Evolutionary conservation across 208 protist genomes (phyloP).

Genomic region (Lotmaria passim): DNA sequence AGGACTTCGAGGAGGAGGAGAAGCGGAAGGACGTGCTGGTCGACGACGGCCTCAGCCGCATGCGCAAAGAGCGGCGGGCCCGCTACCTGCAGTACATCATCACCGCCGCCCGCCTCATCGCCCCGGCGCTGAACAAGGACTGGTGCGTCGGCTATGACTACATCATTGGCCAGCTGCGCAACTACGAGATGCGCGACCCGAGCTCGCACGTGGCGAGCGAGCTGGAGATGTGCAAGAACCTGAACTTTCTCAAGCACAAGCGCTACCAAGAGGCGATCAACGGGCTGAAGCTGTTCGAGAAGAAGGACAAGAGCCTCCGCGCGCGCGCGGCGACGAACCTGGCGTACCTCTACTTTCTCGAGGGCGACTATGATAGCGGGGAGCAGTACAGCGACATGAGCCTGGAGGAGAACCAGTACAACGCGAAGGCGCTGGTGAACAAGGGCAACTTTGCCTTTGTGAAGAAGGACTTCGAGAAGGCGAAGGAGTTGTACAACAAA

Average conservation of each 20-base stretch:
- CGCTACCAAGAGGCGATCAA: constrained; percentile 94
- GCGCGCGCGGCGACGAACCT: constrained; percentile 96
- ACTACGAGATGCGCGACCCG: constrained; percentile 89
- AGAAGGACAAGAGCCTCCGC: constrained; percentile 93
- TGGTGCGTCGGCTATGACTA: constrained; percentile 95
- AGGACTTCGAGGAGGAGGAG: constrained; percentile 87
- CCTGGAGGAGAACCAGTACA: constrained; percentile 95
- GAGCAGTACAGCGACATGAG: constrained; percentile 96
- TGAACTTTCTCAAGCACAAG: constrained; percentile 95
- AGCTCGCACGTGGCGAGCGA: constrained; percentile 92
- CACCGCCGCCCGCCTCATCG: constrained; percentile 94
- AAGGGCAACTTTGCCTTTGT: constrained; percentile 96
- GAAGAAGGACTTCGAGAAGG: constrained; percentile 89
- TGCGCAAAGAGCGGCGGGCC: constrained; percentile 81
- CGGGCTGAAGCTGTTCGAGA: constrained; percentile 95
- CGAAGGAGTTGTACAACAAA: constrained; percentile 93
- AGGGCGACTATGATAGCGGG: constrained; percentile 95
- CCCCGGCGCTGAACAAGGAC: constrained; percentile 92
- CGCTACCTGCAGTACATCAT: constrained; percentile 90
- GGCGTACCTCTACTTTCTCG: constrained; percentile 98
- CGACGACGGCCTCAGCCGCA: constrained; percentile 77
- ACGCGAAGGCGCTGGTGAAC: constrained; percentile 97
- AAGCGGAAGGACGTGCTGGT: constrained; percentile 85
- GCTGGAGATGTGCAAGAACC: constrained; percentile 95
- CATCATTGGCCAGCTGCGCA: constrained; percentile 92